phyloP scores from a whole-genome alignment of 306 rosid species.

The Prunus armeniaca region DNA sequence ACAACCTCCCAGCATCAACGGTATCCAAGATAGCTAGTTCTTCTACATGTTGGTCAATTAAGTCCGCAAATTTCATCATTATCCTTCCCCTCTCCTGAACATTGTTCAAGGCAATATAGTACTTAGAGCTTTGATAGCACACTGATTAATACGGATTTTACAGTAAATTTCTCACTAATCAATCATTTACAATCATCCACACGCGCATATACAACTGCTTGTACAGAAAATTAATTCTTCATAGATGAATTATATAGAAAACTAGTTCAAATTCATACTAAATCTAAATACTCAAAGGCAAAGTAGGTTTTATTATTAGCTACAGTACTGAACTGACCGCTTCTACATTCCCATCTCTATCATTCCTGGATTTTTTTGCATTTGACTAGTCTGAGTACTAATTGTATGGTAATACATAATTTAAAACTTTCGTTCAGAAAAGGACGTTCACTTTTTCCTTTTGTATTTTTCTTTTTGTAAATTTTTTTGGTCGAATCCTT shows the following conservation, averaged over 20 bases:
- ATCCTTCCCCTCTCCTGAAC: conserved; percentile 63
- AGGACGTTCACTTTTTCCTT: too few relatives aligned
- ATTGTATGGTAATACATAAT: background rate
- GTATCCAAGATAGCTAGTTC: conserved; percentile 72
- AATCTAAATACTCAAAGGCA: background rate
- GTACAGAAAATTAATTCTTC: too few relatives aligned
- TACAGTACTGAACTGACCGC: background rate
- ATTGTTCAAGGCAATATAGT: background rate
- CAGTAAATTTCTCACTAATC: too few relatives aligned
- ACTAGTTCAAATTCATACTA: background rate
- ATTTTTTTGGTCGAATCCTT: too few relatives aligned
- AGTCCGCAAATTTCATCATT: conserved; percentile 62
- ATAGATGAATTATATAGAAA: too few relatives aligned
- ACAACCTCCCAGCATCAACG: conserved; percentile 67
- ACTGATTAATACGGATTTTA: too few relatives aligned
- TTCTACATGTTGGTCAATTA: conserved; percentile 54
- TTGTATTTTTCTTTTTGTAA: too few relatives aligned
- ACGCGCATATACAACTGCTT: too few relatives aligned
- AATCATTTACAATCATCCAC: too few relatives aligned
- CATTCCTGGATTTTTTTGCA: background rate
- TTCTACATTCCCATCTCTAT: background rate
- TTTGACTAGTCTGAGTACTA: background rate
- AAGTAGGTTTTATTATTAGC: too few relatives aligned
- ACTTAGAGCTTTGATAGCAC: background rate
- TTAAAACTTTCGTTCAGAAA: too few relatives aligned